These are phyloP conservation scores for Heterobasidion annosum DNA, from an alignment of 1,284 basidiomycete species.

Conservation along the genomic window DNA sequence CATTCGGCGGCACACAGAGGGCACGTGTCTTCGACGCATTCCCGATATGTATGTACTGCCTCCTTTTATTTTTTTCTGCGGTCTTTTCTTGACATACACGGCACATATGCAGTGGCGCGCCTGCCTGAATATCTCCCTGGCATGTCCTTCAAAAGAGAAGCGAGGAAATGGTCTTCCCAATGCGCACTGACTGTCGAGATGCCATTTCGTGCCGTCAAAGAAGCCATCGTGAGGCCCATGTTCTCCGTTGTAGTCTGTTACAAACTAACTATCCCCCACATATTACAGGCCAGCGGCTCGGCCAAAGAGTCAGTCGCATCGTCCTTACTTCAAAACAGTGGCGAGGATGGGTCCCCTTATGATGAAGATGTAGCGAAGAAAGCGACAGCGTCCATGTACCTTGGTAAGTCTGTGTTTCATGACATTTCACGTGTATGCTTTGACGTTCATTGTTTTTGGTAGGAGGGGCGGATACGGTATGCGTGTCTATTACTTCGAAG, in stretches of 20 bases:
- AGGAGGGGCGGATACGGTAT: constrained; percentile 10
- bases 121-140: constrained; percentile 15
- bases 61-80: neutral
- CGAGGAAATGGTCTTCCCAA: constrained; percentile 2
- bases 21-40: constrained; percentile 10
- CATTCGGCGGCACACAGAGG: constrained; percentile 4
- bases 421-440: neutral
- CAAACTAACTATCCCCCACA: neutral
- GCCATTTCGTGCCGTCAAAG: constrained; percentile 9
- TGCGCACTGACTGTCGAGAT: constrained; percentile 7
- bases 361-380: neutral
- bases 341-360: neutral
- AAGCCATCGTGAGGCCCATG: constrained; percentile 7
- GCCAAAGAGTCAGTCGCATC: neutral
- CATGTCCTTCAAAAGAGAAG: constrained; percentile 13
- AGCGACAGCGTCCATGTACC: neutral
- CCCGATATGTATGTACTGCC: constrained; percentile 8
- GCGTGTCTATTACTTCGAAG: neutral
- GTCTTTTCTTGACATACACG: neutral
- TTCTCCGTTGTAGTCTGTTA: neutral
- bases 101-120: constrained; percentile 7
- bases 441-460: neutral
- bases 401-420: neutral
- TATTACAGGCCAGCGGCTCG: neutral
- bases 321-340: neutral